phyloP scores from a whole-genome alignment of 441 rosid species.

The Geranium incanum region DNA sequence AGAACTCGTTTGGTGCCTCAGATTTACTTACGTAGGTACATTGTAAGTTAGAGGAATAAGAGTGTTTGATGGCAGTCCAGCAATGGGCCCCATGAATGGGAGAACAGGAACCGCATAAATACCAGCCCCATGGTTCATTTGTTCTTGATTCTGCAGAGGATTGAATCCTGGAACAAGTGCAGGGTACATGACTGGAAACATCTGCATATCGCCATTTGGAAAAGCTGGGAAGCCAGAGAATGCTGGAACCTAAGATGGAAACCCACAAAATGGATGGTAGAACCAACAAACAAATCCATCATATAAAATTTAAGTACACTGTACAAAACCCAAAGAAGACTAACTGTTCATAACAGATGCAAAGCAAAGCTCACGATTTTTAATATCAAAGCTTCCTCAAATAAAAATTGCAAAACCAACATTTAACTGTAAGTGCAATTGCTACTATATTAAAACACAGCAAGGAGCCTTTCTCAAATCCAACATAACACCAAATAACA shows the following conservation, averaged over 20 bases:
- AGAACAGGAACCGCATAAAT: slow-evolving; percentile 74
- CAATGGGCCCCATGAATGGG: slow-evolving; percentile 44
- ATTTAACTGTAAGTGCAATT: not conserved
- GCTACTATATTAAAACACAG: not conserved
- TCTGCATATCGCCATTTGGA: slow-evolving; percentile 43
- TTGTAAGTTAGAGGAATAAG: slow-evolving; percentile 86
- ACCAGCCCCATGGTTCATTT: slow-evolving; percentile 61
- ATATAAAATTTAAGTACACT: not conserved
- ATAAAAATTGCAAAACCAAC: not conserved
- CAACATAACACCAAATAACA: not conserved
- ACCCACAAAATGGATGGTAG: not conserved
- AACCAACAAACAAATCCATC: not conserved
- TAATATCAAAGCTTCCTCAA: not conserved
- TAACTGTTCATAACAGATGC: not conserved
- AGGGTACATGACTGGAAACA: slow-evolving; percentile 61
- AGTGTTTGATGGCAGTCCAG: slow-evolving; percentile 61
- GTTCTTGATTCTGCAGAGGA: slow-evolving; percentile 46
- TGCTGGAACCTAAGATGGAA: slow-evolving; percentile 38
- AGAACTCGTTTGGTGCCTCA: not conserved
- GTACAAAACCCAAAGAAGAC: not conserved
- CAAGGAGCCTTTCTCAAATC: not conserved
- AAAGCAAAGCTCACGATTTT: not conserved
- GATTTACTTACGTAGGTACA: slow-evolving; percentile 65
- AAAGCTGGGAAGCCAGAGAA: slow-evolving; percentile 35
- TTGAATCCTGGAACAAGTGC: slow-evolving; percentile 36